phyloP scores from a whole-genome alignment of 768 basidiomycete genomes.

The Amanita pallidorosea region DNA sequence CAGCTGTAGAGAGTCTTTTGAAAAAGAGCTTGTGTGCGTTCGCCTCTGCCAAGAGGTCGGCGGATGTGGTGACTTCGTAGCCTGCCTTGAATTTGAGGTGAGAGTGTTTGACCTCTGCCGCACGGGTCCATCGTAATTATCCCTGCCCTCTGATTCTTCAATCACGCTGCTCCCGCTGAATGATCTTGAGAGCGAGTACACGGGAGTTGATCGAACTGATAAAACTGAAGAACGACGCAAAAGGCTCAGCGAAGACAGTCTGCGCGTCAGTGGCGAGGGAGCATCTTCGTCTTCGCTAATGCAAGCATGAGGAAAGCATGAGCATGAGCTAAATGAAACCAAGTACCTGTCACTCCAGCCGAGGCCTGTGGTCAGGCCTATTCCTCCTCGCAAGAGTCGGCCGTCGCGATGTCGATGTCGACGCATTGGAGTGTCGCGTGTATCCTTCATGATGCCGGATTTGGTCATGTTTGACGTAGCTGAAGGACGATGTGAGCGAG shows the following conservation, averaged over 20 bases:
- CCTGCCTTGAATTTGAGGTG: conserved; percentile 1
- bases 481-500: conserved; percentile 1
- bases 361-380: conserved; percentile 61
- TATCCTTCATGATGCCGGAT: conserved; percentile 36
- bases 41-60: conserved; percentile 16
- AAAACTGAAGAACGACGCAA: conserved; percentile 33
- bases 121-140: conserved; percentile 6
- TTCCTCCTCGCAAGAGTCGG: conserved; percentile 41
- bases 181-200: conserved; percentile 22
- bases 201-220: conserved; percentile 14
- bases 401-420: conserved; percentile 56
- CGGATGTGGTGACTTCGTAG: conserved; percentile 7
- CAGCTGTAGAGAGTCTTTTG: conserved; percentile 16
- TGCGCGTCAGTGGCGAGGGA: conserved; percentile 53
- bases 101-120: conserved; percentile 5
- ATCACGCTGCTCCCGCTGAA: conserved; percentile 20
- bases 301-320: not conserved
- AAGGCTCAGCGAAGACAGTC: conserved; percentile 48
- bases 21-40: conserved; percentile 7
- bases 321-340: not conserved
- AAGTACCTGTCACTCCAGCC: conserved; percentile 67
- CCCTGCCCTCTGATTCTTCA: conserved; percentile 8
- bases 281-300: conserved; percentile 65
- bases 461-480: conserved; percentile 22
- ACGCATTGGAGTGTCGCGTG: conserved; percentile 45